phyloP scores from a whole-genome alignment of 768 basidiomycete genomes.

The Russula emetica region DNA sequence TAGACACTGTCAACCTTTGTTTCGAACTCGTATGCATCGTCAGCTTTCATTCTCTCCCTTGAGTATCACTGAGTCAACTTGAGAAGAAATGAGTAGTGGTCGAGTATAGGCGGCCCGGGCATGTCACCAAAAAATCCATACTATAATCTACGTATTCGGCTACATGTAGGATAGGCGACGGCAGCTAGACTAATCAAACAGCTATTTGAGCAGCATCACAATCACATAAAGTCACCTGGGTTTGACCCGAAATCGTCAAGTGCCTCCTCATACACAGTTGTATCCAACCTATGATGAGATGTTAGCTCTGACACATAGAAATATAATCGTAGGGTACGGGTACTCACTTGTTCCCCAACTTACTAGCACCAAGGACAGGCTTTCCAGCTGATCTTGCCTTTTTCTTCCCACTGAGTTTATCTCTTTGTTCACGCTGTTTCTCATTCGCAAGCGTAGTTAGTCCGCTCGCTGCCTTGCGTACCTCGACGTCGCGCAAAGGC shows the following conservation, averaged over 20 bases:
- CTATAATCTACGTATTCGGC: constrained; percentile 23
- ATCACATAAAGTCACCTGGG: constrained; percentile 89
- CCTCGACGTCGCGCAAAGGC: constrained; percentile 85
- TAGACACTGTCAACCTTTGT: too few species aligned
- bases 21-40: too few species aligned
- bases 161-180: constrained; percentile 11
- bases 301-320: not conserved
- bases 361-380: constrained; percentile 71
- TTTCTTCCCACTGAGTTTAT: constrained; percentile 86
- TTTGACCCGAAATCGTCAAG: constrained; percentile 81
- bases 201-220: constrained; percentile 16
- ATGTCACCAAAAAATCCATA: constrained; percentile 8
- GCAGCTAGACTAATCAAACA: constrained; percentile 15
- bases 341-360: constrained; percentile 58
- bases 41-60: not conserved
- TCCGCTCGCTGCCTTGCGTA: constrained; percentile 80
- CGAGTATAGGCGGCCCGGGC: not conserved
- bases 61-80: not conserved
- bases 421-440: constrained; percentile 88
- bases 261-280: constrained; percentile 77
- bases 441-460: constrained; percentile 89
- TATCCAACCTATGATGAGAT: constrained; percentile 58
- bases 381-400: constrained; percentile 68
- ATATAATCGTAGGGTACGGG: not conserved
- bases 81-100: constrained; percentile 8